phyloP scores from a whole-genome alignment of 177 flowering plant species.

The Vitis hybrid region DNA sequence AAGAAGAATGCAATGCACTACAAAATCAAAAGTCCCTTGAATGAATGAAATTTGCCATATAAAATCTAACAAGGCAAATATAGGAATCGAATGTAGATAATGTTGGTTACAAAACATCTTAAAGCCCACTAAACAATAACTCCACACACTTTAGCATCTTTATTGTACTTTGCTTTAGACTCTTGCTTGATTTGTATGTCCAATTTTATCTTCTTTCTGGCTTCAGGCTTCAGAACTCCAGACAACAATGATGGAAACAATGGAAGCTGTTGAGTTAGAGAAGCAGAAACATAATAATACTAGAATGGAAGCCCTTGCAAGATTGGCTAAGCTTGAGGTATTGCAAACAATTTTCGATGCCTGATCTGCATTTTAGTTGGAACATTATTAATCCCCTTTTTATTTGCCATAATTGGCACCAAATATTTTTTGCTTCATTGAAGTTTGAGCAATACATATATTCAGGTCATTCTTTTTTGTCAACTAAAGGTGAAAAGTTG shows the following conservation, averaged over 20 bases:
- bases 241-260: slow-evolving; percentile 76
- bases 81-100: too few species aligned
- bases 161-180: not conserved
- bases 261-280: slow-evolving; percentile 96
- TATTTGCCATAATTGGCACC: slow-evolving; percentile 1
- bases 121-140: too few species aligned
- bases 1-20: too few species aligned
- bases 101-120: too few species aligned
- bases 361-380: slow-evolving; percentile 4
- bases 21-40: too few species aligned
- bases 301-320: slow-evolving; percentile 84
- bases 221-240: slow-evolving; percentile 88
- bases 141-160: too few species aligned
- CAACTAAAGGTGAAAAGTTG: slow-evolving; percentile 24
- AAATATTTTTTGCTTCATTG: slow-evolving; percentile 1
- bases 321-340: slow-evolving; percentile 87
- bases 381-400: slow-evolving; percentile 2
- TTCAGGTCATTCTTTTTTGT: slow-evolving; percentile 7
- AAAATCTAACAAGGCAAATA: too few species aligned
- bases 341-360: slow-evolving; percentile 2
- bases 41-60: too few species aligned
- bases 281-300: slow-evolving; percentile 91
- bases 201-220: slow-evolving; percentile 7
- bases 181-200: not conserved
- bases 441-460: slow-evolving; percentile 9